These are phyloP conservation scores for Talaromyces sp. DNA, from an alignment of 2,329 filamentous ascomycete genomes.

Conservation along the genomic window DNA sequence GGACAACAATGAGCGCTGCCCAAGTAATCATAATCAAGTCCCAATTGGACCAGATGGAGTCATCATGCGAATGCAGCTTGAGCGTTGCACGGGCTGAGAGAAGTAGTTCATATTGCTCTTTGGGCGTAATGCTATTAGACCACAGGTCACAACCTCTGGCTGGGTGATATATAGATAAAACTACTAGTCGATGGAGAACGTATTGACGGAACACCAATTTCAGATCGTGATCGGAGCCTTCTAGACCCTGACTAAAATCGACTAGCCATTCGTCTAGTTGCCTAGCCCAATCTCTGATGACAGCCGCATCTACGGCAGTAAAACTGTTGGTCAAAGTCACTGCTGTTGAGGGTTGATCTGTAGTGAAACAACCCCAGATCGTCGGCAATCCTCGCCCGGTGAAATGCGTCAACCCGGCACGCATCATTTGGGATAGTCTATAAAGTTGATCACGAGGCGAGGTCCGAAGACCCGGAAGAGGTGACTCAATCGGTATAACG, in stretches of 20 bases:
- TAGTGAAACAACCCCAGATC: slow-evolving; percentile 14
- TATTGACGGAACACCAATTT: slow-evolving; percentile 15
- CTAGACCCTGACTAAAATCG: slow-evolving; percentile 9
- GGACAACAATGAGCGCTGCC: slow-evolving; percentile 14
- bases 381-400: slow-evolving; percentile 14
- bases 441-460: slow-evolving; percentile 15
- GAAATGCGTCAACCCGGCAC: slow-evolving; percentile 14
- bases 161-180: slow-evolving; percentile 15
- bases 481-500: slow-evolving; percentile 15
- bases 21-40: slow-evolving; percentile 15
- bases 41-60: slow-evolving; percentile 13
- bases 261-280: slow-evolving; percentile 15
- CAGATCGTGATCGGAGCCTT: slow-evolving; percentile 12
- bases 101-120: slow-evolving; percentile 13
- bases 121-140: slow-evolving; percentile 14
- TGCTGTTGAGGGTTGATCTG: background rate
- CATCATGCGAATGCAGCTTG: slow-evolving; percentile 14
- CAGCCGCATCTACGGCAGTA: slow-evolving; percentile 11
- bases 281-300: slow-evolving; percentile 14
- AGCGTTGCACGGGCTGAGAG: slow-evolving; percentile 15
- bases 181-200: slow-evolving; percentile 16
- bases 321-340: background rate
- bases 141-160: slow-evolving; percentile 13
- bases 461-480: slow-evolving; percentile 10
- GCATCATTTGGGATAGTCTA: slow-evolving; percentile 14